Base-by-base conservation (phyloP, 257 asterid species). In the Craterostigma plantagineum region DNA sequence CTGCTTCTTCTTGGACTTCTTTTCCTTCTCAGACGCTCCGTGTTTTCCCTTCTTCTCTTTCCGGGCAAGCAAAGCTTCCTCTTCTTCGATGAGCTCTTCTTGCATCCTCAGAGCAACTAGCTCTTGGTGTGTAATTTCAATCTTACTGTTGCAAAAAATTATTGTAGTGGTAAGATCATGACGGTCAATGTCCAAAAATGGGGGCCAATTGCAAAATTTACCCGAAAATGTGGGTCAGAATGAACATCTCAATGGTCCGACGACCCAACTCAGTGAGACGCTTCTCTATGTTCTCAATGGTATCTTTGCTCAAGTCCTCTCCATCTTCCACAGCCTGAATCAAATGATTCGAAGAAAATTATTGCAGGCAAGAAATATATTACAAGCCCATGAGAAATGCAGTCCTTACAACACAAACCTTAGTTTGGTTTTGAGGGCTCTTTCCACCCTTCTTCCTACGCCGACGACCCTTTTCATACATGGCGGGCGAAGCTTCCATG, bases 71-170 rank as follows among this genome's bases (percentile, higher is more conserved):
- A 92, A 67, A 33, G 92, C 75, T 8, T 81, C 96, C 72, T 74
- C 95, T 64, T 84, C 96, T 56, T 85, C 90, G 33, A 85, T 80
- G 57, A 85, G 96, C 62, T 85, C 96, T 66, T 85, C 96, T 70
- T 81, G 96, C 69, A 73, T 75, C 75, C 70, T 81, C 34, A 85
- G 62, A 63, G 96, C 62, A 61, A 85, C 83, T 49, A 85, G 85
- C 63, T 85, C 96, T 68, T 85, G 80, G 63, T 81, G 75, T 37
- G 94, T 74, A 48, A 70, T 83, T 63, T 85, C 92, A 58, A 85
- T 85, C 62, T 81, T 80, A 69, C 92, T 77, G 30, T 15, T 15
- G 51, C 8, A 50, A 39, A 40, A 18, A n/a, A n/a, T n/a, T n/a
- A n/a, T n/a, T n/a, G n/a, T n/a, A n/a, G n/a, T n/a, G n/a, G n/a